Evolutionary conservation across 2,329 filamentous ascomycete species (phyloP).

Genomic region (Dothiorella sarmentorum): DNA sequence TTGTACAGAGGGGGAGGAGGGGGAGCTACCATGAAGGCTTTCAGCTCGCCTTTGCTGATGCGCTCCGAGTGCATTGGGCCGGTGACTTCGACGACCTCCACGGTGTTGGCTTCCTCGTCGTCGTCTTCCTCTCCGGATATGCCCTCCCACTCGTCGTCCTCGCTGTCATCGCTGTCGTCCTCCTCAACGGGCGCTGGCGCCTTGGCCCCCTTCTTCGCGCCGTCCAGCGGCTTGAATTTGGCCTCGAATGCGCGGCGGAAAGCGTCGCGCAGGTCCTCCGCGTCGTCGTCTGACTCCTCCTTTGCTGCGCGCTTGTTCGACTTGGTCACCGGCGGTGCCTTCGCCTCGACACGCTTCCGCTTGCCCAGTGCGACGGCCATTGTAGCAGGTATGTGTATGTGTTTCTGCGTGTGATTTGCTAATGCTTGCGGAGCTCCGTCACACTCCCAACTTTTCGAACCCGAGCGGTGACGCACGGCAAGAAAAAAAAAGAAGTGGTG

Average conservation of each 20-base stretch:
- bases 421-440: neutral
- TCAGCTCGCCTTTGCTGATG: conserved; percentile 59
- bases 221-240: conserved; percentile 71
- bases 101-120: conserved; percentile 33
- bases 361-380: conserved; percentile 46
- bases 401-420: neutral
- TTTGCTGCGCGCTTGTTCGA: conserved; percentile 17
- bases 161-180: conserved; percentile 27
- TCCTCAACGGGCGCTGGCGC: conserved; percentile 26
- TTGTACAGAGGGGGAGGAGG: neutral
- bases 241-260: conserved; percentile 85
- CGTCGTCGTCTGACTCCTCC: conserved; percentile 24
- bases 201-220: conserved; percentile 31
- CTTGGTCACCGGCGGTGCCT: no score
- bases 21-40: conserved; percentile 69
- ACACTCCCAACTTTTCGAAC: neutral
- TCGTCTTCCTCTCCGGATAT: conserved; percentile 52
- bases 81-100: conserved; percentile 46
- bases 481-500: no score
- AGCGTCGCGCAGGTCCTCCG: conserved; percentile 64
- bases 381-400: neutral
- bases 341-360: conserved; percentile 40
- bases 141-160: conserved; percentile 56
- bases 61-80: conserved; percentile 28
- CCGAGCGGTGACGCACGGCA: conserved; percentile 1